phyloP scores from a whole-genome alignment of 2,329 filamentous ascomycete species.

The Penicillium crustosum region DNA sequence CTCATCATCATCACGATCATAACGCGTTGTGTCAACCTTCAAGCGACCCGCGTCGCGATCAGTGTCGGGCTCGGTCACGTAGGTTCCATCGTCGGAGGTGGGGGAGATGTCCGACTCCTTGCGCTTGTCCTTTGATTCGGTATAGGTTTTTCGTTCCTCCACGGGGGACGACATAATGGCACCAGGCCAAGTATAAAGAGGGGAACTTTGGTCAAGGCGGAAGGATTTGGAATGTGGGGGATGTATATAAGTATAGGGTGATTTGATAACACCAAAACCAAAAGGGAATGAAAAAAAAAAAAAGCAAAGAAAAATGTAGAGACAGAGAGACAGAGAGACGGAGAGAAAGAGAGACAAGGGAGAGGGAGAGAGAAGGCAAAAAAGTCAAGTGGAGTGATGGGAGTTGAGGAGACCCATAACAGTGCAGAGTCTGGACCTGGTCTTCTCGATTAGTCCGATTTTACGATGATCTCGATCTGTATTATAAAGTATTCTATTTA shows the following conservation, averaged over 20 bases:
- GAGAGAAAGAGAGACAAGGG: neutral
- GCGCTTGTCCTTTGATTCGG: slow-evolving; percentile 28
- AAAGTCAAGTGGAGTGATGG: slow-evolving; percentile 15
- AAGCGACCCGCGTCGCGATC: slow-evolving; percentile 17
- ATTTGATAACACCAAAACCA: neutral
- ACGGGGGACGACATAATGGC: slow-evolving; percentile 40
- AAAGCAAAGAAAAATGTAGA: neutral
- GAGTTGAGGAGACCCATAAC: neutral
- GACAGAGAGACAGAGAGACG: neutral
- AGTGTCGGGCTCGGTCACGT: slow-evolving; percentile 26
- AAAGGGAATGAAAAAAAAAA: neutral
- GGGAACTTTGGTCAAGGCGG: slow-evolving; percentile 3
- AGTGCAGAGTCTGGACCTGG: slow-evolving; percentile 5
- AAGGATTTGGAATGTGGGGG: neutral
- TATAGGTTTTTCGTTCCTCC: slow-evolving; percentile 31
- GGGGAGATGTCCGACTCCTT: slow-evolving; percentile 27
- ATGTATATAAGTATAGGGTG: neutral
- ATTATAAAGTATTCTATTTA: neutral
- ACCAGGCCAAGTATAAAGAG: slow-evolving; percentile 26
- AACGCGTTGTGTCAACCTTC: slow-evolving; percentile 32
- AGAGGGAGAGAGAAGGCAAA: neutral
- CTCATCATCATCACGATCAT: slow-evolving; percentile 12
- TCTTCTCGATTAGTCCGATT: neutral
- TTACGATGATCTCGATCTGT: neutral
- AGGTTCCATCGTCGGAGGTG: slow-evolving; percentile 34